Conservation (phyloP, 1,284 basidiomycete genomes). For the Apiotrichum porosum region DNA sequence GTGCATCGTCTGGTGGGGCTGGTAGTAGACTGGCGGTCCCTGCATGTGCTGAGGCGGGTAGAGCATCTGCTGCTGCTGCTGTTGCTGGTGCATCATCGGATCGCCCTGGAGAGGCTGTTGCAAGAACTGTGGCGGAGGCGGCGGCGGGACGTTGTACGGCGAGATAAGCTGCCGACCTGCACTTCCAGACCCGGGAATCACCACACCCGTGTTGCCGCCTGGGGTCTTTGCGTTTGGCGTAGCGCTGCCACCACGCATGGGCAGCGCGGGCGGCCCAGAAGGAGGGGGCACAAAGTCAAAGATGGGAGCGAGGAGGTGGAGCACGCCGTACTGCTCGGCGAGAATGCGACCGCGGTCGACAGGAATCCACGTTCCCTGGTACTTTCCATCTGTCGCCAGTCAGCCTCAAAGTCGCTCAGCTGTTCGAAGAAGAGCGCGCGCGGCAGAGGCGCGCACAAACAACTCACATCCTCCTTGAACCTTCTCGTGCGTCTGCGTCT, state of each 20-base stretch:
- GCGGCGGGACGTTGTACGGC: conserved; percentile 23
- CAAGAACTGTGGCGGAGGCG: conserved; percentile 33
- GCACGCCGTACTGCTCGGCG: conserved; percentile 83
- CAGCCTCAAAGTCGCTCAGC: background rate
- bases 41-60: conserved; percentile 15
- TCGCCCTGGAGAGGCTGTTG: conserved; percentile 12
- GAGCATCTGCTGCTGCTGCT: conserved; percentile 12
- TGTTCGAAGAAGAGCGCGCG: background rate
- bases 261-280: conserved; percentile 37
- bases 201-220: background rate
- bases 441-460: too few relatives aligned
- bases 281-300: conserved; percentile 79
- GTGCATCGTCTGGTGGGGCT: too few relatives aligned
- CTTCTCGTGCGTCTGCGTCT: conserved; percentile 94
- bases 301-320: conserved; percentile 73
- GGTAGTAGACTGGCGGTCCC: background rate
- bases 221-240: conserved; percentile 16
- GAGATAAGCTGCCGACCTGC: conserved; percentile 24
- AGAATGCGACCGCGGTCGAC: conserved; percentile 84
- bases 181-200: conserved; percentile 5
- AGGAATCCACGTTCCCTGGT: conserved; percentile 99
- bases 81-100: too few relatives aligned
- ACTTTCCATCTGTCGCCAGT: conserved; percentile 68
- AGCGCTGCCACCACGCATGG: conserved; percentile 28
- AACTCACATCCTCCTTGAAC: conserved; percentile 83